Base-by-base conservation (phyloP, 2,329 filamentous ascomycete species). In the Colletotrichum tabaci region DNA sequence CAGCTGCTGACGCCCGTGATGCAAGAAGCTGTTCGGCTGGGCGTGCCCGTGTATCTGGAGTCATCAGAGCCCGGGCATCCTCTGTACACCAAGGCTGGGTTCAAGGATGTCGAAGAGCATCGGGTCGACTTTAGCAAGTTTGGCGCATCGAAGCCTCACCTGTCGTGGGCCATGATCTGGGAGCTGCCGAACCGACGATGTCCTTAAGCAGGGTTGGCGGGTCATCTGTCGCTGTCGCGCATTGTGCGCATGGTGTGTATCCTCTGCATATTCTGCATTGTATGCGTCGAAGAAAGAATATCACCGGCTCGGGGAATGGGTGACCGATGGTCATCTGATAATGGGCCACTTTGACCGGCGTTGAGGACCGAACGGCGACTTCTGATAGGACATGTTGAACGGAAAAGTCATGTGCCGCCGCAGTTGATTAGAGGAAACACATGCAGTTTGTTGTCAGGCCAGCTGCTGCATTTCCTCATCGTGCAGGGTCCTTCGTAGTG, bases 11-110 rank as follows among this genome's bases (percentile, higher is more conserved):
- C 77, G 40, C 81, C 79, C 77, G 79, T 79, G 3, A 75, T 78
- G n/a, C 76, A 77, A 10, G 78, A 84, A 73, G 81, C 82, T 18
- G 81, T 83, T 58, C 71, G 77, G 12, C 77, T 82, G 2, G 78
- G 79, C 6, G 67, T 84, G n/a, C 77, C 80, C 3, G 75, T 75
- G 0, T 84, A 80, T 60, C 76, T 84, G 18, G 82, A 84, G 74
- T 78, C 83, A 0, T 80, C 81, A 0, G 64, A 71, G 0, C 74
- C 79, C 7, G 83, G 80, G 0, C 77, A 74, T 8, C 63, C 67
- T 1, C 72, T 84, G 23, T 84, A 84, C 63, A 76, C 78, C 66
- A 81, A 78, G 74, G 77, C 77, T 46, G 82, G 82, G 0, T 84
- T 81, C 73, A 67, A 75, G n/a, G 77, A 78, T 63, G 74, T 81